These are phyloP conservation scores for Friedmanniomyces simplex DNA, from an alignment of 495 filamentous ascomycete species.

Conservation along the genomic window DNA sequence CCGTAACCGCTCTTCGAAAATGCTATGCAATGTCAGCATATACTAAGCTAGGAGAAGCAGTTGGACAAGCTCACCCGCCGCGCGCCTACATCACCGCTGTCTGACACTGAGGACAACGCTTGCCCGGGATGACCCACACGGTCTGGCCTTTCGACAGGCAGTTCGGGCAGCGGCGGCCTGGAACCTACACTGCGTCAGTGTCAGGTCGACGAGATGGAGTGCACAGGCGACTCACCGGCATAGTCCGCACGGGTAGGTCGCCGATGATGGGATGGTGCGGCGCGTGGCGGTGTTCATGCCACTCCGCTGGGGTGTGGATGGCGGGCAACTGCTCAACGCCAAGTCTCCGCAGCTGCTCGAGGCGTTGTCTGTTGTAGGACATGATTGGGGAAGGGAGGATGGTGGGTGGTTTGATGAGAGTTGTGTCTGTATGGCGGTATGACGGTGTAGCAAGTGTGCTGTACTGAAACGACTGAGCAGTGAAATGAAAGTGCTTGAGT, in stretches of 20 bases:
- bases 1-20: too few relatives aligned
- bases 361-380: slow-evolving; percentile 22
- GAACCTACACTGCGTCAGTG: slow-evolving; percentile 23
- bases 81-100: slow-evolving; percentile 26
- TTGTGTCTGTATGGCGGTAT: background rate
- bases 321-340: slow-evolving; percentile 16
- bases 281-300: background rate
- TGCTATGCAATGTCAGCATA: too few relatives aligned
- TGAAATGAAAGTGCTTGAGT: background rate
- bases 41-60: too few relatives aligned
- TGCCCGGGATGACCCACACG: slow-evolving; percentile 34
- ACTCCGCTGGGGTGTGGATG: background rate
- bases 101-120: slow-evolving; percentile 29
- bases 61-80: background rate
- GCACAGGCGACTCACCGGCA: slow-evolving; percentile 10
- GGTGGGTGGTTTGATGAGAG: background rate
- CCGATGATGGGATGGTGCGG: background rate
- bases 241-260: slow-evolving; percentile 12
- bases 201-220: background rate
- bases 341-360: slow-evolving; percentile 14
- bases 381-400: background rate
- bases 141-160: slow-evolving; percentile 28
- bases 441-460: background rate
- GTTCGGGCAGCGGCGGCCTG: slow-evolving; percentile 28
- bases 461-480: background rate